Evolutionary conservation across 2,329 filamentous ascomycete genomes (phyloP).

Genomic region (Rugonectria rugulosa): DNA sequence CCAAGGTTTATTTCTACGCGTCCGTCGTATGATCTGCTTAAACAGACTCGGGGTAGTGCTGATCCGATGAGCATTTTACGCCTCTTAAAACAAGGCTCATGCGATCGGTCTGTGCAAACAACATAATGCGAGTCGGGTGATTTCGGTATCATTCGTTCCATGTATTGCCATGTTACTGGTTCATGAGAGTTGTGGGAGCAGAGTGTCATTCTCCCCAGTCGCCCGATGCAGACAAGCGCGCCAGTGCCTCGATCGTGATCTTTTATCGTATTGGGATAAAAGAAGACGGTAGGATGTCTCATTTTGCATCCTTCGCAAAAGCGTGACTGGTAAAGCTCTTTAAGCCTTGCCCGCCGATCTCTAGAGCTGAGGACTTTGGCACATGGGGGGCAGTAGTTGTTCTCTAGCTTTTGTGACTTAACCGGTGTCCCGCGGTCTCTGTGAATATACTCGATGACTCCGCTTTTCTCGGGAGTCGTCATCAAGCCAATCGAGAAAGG

Average conservation of each 20-base stretch:
- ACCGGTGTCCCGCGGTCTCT: too few species aligned
- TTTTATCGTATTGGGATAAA: background rate
- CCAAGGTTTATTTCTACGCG: background rate
- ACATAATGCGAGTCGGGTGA: background rate
- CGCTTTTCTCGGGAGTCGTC: background rate
- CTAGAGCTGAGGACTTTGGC: background rate
- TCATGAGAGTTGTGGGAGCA: slow-evolving; percentile 1
- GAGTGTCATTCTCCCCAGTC: background rate
- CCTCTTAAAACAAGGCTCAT: background rate
- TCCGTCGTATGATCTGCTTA: background rate
- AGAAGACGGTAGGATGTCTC: background rate
- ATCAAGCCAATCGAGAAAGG: background rate
- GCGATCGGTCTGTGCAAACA: background rate
- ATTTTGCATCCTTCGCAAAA: slow-evolving; percentile 3
- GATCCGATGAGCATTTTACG: background rate
- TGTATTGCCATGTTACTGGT: background rate
- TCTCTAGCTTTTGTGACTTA: background rate
- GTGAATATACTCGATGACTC: background rate
- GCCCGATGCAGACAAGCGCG: background rate
- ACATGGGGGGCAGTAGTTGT: background rate
- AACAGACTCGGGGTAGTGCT: background rate
- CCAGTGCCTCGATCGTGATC: background rate
- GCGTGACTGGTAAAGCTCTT: background rate
- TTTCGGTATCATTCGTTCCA: background rate
- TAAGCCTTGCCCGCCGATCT: background rate